Conservation (phyloP, 2,329 filamentous ascomycete genomes). For the Amauroascus niger region DNA sequence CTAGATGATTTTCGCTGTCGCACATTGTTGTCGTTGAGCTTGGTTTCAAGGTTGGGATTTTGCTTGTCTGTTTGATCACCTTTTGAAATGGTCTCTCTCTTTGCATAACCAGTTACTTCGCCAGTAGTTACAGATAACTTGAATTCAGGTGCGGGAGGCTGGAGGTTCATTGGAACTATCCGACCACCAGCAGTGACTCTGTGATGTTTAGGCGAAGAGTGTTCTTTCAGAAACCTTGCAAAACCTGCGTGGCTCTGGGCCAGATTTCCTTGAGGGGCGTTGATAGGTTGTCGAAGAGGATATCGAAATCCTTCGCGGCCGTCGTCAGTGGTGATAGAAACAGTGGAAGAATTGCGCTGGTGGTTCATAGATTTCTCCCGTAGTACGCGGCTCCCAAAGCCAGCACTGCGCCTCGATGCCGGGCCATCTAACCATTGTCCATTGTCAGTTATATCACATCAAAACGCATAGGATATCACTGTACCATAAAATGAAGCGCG, state of each 20-base stretch:
- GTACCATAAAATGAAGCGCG: neutral
- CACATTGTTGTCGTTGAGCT: neutral
- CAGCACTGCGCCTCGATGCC: constrained; percentile 1
- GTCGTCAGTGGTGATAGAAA: constrained; percentile 20
- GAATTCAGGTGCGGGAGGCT: constrained; percentile 29
- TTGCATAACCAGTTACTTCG: neutral
- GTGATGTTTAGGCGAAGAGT: constrained; percentile 41
- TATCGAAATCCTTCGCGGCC: constrained; percentile 17
- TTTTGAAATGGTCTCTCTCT: neutral
- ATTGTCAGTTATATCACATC: neutral
- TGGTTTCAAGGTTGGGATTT: neutral
- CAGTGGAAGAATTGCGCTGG: constrained; percentile 20
- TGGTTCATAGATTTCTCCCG: constrained; percentile 24
- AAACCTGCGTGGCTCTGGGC: constrained; percentile 37
- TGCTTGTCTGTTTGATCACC: neutral
- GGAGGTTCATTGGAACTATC: constrained; percentile 40
- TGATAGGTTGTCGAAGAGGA: constrained; percentile 26
- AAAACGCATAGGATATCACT: neutral
- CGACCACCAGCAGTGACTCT: constrained; percentile 42
- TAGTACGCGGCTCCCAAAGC: constrained; percentile 18
- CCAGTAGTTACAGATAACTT: constrained; percentile 20
- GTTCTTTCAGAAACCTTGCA: constrained; percentile 38
- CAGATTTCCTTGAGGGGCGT: constrained; percentile 26
- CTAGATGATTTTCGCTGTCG: neutral
- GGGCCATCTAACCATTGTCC: neutral